Base-by-base conservation (phyloP, 1,284 basidiomycete species). In the Papiliotrema laurentii region DNA sequence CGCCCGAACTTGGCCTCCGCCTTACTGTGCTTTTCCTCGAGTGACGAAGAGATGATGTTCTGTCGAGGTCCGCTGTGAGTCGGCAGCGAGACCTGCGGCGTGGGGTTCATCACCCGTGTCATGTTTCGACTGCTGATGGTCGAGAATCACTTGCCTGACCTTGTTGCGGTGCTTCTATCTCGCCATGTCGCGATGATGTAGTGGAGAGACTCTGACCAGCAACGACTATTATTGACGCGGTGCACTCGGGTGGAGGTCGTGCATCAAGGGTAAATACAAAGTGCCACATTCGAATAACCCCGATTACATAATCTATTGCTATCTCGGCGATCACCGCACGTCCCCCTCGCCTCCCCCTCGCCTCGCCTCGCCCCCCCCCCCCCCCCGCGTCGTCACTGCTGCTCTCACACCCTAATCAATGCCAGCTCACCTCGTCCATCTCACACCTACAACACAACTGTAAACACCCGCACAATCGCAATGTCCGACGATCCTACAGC, bases 401-500 rank as follows among this genome's bases (percentile, higher is more conserved):
- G 13, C 11, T 24, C 39, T 9, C 18, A 13, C 33, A 44, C 44
- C 43, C 38, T 38, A 37, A 25, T 26, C 10, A 9, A 28, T 28
- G 16, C 18, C 21, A 46, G 28, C 18, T 19, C 39, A 39, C 30
- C 7, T 42, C 30, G n/a, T 25, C 10, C 2, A 25, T 35, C 6
- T 16, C 22, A n/a, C 50, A 51, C 40, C 26, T 28, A 16, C 18
- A 6, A 45, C 45, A 27, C 37, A 4, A 39, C 30, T n/a, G 38
- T 16, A 27, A 30, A n/a, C 28, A 24, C 19, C 13, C 47, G 39
- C 35, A 11, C 22, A 33, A 7, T 9, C 51, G 63, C n/a, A 34
- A 74, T 74, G 72, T 66, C 66, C 40, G 72, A 72, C 63, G 71
- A 73, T 60, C 69, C 71, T 34, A 73, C 67, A 49, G 72, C 72